Evolutionary conservation across 331 rosid species (phyloP), one percentile per base, ranked within the genome.

Genomic region (Rhamnella rubrinervis): DNA sequence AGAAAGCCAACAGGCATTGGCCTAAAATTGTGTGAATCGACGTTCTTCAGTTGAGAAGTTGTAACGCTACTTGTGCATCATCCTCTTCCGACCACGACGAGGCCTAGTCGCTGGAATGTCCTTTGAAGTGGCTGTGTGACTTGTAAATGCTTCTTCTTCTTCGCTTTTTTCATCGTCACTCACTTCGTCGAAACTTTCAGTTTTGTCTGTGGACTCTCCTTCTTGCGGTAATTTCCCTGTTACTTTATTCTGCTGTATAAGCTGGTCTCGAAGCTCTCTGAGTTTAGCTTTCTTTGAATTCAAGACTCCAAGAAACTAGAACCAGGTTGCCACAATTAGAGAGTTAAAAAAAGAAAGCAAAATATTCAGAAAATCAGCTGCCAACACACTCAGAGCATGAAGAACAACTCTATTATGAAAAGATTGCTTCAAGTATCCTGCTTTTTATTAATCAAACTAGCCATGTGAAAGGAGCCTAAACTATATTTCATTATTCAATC

Each of bases 261-360:
- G 72, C 74, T 89, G 79, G 77, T 80, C 93, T 70, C 89, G 85
- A 68, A 88, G 82, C 76, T 85, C 98, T 82, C 93, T 85, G 37
- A 90, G 75, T 75, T 92, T 92, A 28, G 79, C 83, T 78, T 92
- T 92, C 84, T 92, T 92, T n/a, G 96, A 84, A 81, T 92, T 92
- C 71, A 92, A 82, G 77, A 92, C 88, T 40, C 74, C 83, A 18
- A 92, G 78, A 82, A 92, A 90, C 98, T 92, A 67, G 44, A 66
- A 74, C 70, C 77, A 73, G 66, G 55, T 78, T 37, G 37, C 60
- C 61, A 49, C 71, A 53, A 63, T 78, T 44, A 47, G n/a, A 20
- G 38, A 25, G 53, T 59, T 74, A 21, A 68, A 41, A 63, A 41
- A 53, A 49, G 15, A 63, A 66, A 49, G 20, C 67, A 38, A 15